These are phyloP conservation scores for Penicillium ochrochloron DNA, from an alignment of 495 filamentous ascomycete genomes.

Conservation along the genomic window DNA sequence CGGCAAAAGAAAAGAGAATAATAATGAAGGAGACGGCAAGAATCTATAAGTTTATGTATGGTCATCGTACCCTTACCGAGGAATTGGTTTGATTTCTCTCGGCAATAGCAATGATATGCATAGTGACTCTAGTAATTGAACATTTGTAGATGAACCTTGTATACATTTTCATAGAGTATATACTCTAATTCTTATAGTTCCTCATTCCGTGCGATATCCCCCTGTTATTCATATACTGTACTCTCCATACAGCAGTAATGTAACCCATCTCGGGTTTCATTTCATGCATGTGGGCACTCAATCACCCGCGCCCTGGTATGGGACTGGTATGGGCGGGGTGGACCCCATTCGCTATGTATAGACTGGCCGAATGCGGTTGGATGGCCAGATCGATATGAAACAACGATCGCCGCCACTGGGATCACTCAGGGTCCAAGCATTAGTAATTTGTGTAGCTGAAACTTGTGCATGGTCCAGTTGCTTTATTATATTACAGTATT, in stretches of 20 bases:
- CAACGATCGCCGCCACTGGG: constrained; percentile 27
- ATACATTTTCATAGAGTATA: no score
- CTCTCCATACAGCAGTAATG: background rate
- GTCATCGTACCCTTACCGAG: no score
- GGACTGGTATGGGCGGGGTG: constrained; percentile 7
- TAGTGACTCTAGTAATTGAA: background rate
- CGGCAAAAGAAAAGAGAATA: background rate
- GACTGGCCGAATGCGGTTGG: constrained; percentile 27
- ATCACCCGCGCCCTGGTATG: constrained; percentile 16
- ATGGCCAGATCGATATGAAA: constrained; percentile 25
- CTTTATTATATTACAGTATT: background rate
- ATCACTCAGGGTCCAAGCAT: constrained; percentile 26
- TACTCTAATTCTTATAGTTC: no score
- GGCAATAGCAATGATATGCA: no score
- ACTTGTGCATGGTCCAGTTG: constrained; percentile 5
- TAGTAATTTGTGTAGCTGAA: constrained; percentile 10
- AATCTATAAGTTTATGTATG: background rate
- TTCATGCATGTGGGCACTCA: background rate
- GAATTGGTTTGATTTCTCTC: no score
- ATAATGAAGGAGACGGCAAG: background rate
- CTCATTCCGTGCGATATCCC: no score
- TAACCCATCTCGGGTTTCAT: constrained; percentile 6
- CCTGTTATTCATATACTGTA: no score
- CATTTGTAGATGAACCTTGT: background rate
- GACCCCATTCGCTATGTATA: constrained; percentile 17